Percentiles rank a stretch among this genome's conserved stretches.
phyloP scores from a whole-genome alignment of 2,329 filamentous ascomycete species.

The Talaromyces sp. region DNA sequence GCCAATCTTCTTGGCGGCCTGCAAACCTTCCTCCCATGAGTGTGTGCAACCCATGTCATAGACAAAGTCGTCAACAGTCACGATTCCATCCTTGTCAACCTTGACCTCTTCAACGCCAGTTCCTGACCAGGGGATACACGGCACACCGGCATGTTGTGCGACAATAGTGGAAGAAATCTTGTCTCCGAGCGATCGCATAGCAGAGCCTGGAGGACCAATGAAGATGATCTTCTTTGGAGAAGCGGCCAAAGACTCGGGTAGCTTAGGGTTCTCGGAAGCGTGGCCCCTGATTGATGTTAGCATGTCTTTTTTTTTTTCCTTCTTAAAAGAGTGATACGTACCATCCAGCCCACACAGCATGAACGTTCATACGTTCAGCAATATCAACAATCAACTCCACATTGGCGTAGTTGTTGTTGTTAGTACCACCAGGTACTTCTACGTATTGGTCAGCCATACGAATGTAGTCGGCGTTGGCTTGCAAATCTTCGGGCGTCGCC shows the following conservation, averaged over 20 bases:
- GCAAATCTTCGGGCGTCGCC: conserved; percentile 96
- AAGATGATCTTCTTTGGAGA: conserved; percentile 99
- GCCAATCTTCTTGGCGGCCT: conserved; percentile 82
- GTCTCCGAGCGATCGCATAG: conserved; percentile 98
- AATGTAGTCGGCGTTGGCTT: conserved; percentile 98
- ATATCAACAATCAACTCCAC: conserved; percentile 98
- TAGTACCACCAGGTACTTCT: conserved; percentile 83
- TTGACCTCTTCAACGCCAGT: conserved; percentile 80
- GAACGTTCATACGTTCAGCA: conserved; percentile 96
- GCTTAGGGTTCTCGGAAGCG: conserved; percentile 96
- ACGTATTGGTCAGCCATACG: conserved; percentile 99
- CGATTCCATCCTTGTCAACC: conserved; percentile 78
- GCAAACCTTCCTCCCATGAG: conserved; percentile 84
- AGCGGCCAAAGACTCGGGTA: conserved; percentile 91
- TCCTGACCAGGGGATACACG: conserved; percentile 99
- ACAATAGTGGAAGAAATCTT: conserved; percentile 99
- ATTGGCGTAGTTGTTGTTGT: conserved; percentile 99
- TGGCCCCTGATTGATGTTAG: conserved; percentile 66
- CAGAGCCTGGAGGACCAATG: conserved; percentile 94
- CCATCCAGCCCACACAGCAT: conserved; percentile 99
- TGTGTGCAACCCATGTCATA: conserved; percentile 90
- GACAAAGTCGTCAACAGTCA: conserved; percentile 80
- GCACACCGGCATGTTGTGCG: conserved; percentile 91
- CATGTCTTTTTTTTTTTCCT: neutral
- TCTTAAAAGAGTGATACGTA: conserved; percentile 34